These are phyloP conservation scores for Sclerotinia nivalis DNA, from an alignment of 2,329 filamentous ascomycete species.

Conservation along the genomic window DNA sequence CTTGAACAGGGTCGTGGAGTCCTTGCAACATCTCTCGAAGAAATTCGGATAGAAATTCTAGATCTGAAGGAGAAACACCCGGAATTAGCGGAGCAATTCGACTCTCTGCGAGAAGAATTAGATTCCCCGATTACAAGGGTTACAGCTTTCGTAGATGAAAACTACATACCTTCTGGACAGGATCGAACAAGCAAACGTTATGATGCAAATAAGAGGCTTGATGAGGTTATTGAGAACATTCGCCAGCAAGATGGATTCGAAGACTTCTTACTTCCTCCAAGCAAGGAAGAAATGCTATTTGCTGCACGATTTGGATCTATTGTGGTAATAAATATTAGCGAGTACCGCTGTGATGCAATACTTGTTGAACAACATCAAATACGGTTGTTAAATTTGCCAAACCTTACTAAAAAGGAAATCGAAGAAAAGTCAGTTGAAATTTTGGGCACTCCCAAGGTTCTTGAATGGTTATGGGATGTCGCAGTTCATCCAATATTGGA, in stretches of 20 bases:
- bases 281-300: neutral
- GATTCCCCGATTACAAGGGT: neutral
- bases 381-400: neutral
- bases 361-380: constrained; percentile 8
- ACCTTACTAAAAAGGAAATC: neutral
- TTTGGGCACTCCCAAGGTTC: neutral
- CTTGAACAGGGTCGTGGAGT: constrained; percentile 40
- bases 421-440: neutral
- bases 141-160: neutral
- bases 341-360: neutral
- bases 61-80: constrained; percentile 1
- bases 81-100: neutral
- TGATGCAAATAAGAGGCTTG: constrained; percentile 2
- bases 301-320: neutral
- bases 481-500: constrained; percentile 38
- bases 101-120: neutral
- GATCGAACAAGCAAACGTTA: neutral
- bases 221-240: neutral
- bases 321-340: neutral
- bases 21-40: constrained; percentile 31
- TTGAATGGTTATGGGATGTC: constrained; percentile 42
- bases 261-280: constrained; percentile 1
- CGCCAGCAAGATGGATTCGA: neutral
- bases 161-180: neutral
- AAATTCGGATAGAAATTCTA: constrained; percentile 29